phyloP scores from a whole-genome alignment of 495 filamentous ascomycete species.

The Penicillium canescens region DNA sequence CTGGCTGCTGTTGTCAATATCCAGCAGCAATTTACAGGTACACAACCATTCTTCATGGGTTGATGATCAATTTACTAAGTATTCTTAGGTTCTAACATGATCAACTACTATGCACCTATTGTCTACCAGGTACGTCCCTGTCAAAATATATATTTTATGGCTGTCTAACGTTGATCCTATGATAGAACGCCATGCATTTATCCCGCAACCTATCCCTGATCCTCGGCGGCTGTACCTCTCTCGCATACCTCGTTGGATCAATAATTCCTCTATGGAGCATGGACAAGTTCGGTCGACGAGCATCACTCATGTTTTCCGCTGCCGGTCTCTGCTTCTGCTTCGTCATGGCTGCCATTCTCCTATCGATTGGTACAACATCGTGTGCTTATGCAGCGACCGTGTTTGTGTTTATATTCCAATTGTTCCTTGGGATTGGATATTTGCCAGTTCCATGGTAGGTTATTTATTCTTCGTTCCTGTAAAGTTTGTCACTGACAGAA shows the following conservation, averaged over 20 bases:
- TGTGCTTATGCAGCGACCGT: constrained; percentile 41
- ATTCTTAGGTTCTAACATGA: constrained; percentile 51
- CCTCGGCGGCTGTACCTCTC: constrained; percentile 50
- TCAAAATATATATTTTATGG: neutral
- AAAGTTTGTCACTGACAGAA: constrained; percentile 26
- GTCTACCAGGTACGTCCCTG: constrained; percentile 42
- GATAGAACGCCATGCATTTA: constrained; percentile 47
- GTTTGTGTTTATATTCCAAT: constrained; percentile 50
- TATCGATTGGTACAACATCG: constrained; percentile 23
- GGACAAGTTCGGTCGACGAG: constrained; percentile 52
- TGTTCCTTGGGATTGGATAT: constrained; percentile 47
- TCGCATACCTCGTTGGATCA: constrained; percentile 36
- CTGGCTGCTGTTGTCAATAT: constrained; percentile 36
- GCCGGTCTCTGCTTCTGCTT: constrained; percentile 47
- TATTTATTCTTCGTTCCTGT: constrained; percentile 41
- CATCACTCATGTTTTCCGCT: constrained; percentile 49
- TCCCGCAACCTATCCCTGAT: constrained; percentile 51
- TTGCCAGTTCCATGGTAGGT: constrained; percentile 53
- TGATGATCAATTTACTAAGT: neutral
- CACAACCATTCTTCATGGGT: neutral
- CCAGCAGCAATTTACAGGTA: constrained; percentile 39
- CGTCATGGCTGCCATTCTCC: constrained; percentile 32
- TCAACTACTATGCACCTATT: constrained; percentile 45
- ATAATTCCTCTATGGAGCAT: constrained; percentile 43
- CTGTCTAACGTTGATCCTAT: neutral